A percentile compares a stretch with the other conserved stretches of the same genome.
Conservation (phyloP, 257 asterid species). For the Primulina huaijiensis region DNA sequence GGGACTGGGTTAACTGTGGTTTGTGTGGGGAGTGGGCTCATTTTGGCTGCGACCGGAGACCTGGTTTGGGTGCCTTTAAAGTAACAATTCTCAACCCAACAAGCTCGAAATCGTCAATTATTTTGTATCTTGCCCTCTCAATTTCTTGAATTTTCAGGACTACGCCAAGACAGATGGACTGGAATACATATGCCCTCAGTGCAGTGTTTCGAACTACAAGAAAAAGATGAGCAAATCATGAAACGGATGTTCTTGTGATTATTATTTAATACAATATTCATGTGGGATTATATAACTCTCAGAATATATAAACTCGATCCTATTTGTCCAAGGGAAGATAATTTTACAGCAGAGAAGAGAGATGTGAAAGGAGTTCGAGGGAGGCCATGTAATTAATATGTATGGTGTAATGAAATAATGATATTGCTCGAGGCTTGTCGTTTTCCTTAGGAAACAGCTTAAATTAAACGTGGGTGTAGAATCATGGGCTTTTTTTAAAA, state of each 20-base stretch:
- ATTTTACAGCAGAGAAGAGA: constrained; percentile 12
- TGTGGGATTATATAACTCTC: constrained; percentile 17
- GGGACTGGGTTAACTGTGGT: constrained; percentile 99
- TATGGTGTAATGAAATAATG: constrained; percentile 24
- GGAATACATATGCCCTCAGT: constrained; percentile 97
- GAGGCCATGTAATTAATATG: constrained; percentile 37
- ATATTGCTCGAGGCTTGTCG: not conserved
- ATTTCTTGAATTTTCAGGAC: constrained; percentile 50
- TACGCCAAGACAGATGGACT: constrained; percentile 99
- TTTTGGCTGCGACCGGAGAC: constrained; percentile 94
- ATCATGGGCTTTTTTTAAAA: too few species aligned
- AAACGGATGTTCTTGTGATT: constrained; percentile 63
- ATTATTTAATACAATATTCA: constrained; percentile 19
- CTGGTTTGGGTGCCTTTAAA: constrained; percentile 97
- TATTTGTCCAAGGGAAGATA: constrained; percentile 5
- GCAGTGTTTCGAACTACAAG: constrained; percentile 81
- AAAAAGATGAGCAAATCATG: constrained; percentile 68
- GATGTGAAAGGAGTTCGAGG: constrained; percentile 22
- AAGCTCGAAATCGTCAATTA: constrained; percentile 1
- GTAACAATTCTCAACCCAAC: constrained; percentile 34
- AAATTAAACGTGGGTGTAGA: too few species aligned
- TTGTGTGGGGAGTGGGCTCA: constrained; percentile 99
- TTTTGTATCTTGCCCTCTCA: not conserved
- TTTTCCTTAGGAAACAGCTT: too few species aligned
- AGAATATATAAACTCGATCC: constrained; percentile 10